Evolutionary conservation across 371 early-diverging fungal species (phyloP), one percentile per base, ranked within the genome.

Genomic region (Rhizopus stolonifer): DNA sequence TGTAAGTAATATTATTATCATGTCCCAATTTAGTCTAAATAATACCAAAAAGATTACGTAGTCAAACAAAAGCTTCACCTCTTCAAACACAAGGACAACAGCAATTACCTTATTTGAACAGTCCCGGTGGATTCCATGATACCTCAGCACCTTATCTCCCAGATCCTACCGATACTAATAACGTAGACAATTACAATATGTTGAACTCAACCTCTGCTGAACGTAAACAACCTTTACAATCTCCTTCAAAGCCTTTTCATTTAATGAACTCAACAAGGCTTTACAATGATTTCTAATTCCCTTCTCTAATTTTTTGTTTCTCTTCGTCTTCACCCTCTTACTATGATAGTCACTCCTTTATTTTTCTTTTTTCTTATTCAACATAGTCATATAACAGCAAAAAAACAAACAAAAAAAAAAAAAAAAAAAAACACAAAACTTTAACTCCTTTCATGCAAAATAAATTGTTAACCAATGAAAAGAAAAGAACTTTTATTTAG

Each of bases 161-260:
- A 17, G 36, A 54, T 23, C 38, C 52, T 15, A 25, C 55, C 36
- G 62, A 58, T 39, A 31, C 54, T 26, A 32, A 40, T 10, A 32
- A 24, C 8, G 42, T 42, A 42, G 50, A 52, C 23, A 32, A 45
- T 34, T 48, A 25, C 36, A 60, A 46, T 29, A 44, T 24, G 23
- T 46, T 13, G 2, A 49, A 25, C 49, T 24, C 15, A 36, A 60
- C 19, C 9, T 25, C 52, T 10, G 36, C 21, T 26, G 64, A 44
- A 25, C 42, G 49, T 26, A 59, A 56, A 31, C 38, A 52, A 5
- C 39, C 53, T 23, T 36, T 49, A 29, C 45, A 38, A 17, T 43
- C 53, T 22, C 32, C 66, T 24, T 49, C 67, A n/a, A 68, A 72
- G 49, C 69, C 63, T 19, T 64, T 69, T 54, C 72, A 72, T 51